These are phyloP conservation scores for Neoboletus magnificus DNA, from an alignment of 768 basidiomycete species.

Conservation along the genomic window DNA sequence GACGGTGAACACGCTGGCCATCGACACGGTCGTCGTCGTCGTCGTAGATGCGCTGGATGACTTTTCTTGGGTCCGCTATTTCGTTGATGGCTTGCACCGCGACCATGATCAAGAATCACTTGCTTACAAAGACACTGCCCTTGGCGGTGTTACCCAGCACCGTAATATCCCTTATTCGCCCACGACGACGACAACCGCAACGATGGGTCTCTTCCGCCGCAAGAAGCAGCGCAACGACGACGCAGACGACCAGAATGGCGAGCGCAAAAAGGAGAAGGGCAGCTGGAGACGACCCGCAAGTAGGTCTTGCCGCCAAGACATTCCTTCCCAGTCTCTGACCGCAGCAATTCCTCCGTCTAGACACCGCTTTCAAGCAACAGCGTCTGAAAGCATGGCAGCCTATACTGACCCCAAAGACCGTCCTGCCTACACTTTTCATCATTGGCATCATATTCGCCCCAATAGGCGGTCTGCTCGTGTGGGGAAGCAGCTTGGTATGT, in stretches of 20 bases:
- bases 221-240: conserved; percentile 39
- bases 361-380: conserved; percentile 99
- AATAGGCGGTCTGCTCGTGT: conserved; percentile 91
- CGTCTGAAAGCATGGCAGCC: conserved; percentile 99
- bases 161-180: not conserved
- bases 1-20: conserved; percentile 11
- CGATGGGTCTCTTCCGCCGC: conserved; percentile 60
- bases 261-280: conserved; percentile 78
- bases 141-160: conserved; percentile 9
- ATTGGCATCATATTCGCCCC: conserved; percentile 94
- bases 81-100: conserved; percentile 48
- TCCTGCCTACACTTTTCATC: conserved; percentile 93
- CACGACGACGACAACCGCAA: conserved; percentile 17
- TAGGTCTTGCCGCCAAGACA: conserved; percentile 36
- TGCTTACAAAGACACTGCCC: conserved; percentile 15
- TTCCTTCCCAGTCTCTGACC: conserved; percentile 11
- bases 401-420: conserved; percentile 96
- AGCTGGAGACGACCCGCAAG: conserved; percentile 82
- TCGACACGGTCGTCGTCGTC: conserved; percentile 10
- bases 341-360: conserved; percentile 37
- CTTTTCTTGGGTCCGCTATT: conserved; percentile 45
- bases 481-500: conserved; percentile 72
- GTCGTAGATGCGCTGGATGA: conserved; percentile 49
- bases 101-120: conserved; percentile 40
- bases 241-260: conserved; percentile 39